Percentiles rank a stretch among this genome's conserved stretches.
Evolutionary conservation across 208 protist genomes (phyloP).

Genomic region (Trypanosoma grayi): DNA sequence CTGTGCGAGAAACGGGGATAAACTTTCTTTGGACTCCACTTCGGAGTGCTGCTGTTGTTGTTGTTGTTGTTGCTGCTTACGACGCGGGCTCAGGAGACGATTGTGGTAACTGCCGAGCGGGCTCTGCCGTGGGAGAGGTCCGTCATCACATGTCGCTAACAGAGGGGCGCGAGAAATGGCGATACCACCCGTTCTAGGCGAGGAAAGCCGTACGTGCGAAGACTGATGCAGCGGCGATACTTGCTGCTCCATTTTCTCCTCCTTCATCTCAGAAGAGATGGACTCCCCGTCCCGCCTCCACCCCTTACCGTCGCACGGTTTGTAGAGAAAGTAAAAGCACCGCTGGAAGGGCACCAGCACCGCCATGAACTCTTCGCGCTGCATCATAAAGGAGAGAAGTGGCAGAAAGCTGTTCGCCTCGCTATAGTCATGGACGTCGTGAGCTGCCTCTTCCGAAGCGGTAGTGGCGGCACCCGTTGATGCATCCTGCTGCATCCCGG

Average conservation of each 20-base stretch:
- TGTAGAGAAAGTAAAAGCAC: slow-evolving; percentile 64
- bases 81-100: neutral
- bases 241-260: neutral
- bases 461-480: neutral
- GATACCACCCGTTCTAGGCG: neutral
- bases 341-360: slow-evolving; percentile 47
- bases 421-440: neutral
- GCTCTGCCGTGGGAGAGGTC: neutral
- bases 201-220: no score
- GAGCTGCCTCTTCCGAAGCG: neutral
- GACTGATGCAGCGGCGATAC: no score
- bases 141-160: neutral
- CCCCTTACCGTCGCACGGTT: slow-evolving; percentile 21
- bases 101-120: neutral
- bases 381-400: slow-evolving; percentile 20
- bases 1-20: slow-evolving; percentile 1
- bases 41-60: neutral
- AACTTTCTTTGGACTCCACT: neutral
- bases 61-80: neutral
- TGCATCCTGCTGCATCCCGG: neutral
- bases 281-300: neutral
- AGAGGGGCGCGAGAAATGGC: neutral
- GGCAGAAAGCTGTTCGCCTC: slow-evolving; percentile 1
- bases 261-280: neutral
- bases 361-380: slow-evolving; percentile 31